Evolutionary conservation across 2,329 filamentous ascomycete genomes (phyloP), one percentile per base, ranked within the genome.

Genomic region (Exophiala sp.): DNA sequence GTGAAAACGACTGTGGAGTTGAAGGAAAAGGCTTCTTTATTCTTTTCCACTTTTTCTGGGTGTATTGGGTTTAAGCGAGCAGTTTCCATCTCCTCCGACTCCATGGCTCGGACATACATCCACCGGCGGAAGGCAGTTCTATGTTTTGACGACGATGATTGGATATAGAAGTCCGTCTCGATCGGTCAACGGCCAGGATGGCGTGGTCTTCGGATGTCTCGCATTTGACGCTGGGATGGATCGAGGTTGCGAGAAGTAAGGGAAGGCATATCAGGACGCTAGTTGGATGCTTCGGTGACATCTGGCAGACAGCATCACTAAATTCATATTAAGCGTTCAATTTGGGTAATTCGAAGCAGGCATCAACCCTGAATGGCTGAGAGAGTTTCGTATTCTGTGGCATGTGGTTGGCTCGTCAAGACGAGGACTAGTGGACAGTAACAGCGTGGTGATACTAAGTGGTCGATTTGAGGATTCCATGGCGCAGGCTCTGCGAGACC

Each of bases 341-440:
- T 43, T 48, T 23, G 5, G 44, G 40, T 32, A 45, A 46, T 34
- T 37, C 30, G 23, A 52, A 43, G 38, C 50, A 24, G 37, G 24
- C 32, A 32, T 40, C 23, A 34, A 19, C 38, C 32, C n/a, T 40
- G 22, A 40, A 35, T 44, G 44, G 18, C 19, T 19, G 40, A 40
- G 29, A 37, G 21, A 23, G 43, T 21, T 41, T 32, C 13, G 42
- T n/a, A 14, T 38, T 27, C 19, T 3, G 13, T 24, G 10, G 27
- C 18, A 16, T 18, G 11, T 37, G 34, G 34, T 37, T 37, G 14
- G 30, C 10, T 34, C 30, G 14, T 8, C 24, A 34, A 13, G 30
- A 16, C 14, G 13, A 34, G 11, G 14, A 37, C 5, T 6, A 37
- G 18, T 16, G n/a, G 18, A 37, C 3, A 37, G 34, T 18, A 37